phyloP scores from a whole-genome alignment of 1,139 yeast genomes.

The Candida frijolesensis region DNA sequence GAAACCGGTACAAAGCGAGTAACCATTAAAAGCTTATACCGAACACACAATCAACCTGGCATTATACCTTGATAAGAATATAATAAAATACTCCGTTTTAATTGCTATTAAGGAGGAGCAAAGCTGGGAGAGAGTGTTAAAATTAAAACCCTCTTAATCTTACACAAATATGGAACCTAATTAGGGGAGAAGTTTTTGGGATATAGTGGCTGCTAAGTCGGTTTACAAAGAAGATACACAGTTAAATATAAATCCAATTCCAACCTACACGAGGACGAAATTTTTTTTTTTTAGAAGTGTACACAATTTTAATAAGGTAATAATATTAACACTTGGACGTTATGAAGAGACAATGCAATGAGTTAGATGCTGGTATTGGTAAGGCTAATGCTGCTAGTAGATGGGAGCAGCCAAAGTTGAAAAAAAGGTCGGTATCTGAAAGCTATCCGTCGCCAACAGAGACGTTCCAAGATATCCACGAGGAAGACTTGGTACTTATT shows the following conservation, averaged over 20 bases:
- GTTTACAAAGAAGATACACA: neutral
- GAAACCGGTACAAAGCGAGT: neutral
- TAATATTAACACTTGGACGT: neutral
- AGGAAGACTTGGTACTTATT: neutral
- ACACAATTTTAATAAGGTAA: neutral
- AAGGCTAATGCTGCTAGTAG: neutral
- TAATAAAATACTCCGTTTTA: neutral
- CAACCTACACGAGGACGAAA: neutral
- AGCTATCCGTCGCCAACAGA: constrained; percentile 6
- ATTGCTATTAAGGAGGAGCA: neutral
- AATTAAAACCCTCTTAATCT: neutral
- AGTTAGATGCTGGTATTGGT: neutral
- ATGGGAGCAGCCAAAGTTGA: neutral
- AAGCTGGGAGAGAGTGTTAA: neutral
- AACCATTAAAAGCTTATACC: neutral
- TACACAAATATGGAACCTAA: neutral
- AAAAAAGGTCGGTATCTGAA: neutral
- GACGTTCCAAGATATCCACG: neutral
- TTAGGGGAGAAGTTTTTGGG: neutral
- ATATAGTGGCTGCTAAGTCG: neutral
- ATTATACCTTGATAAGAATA: neutral
- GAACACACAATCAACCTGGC: neutral
- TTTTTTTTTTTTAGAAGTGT: neutral
- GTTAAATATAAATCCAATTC: constrained; percentile 1
- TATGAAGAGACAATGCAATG: constrained; percentile 3